Percentiles rank a stretch among this genome's conserved stretches.
These are phyloP conservation scores for Huntiella abstrusa DNA, from an alignment of 2,329 filamentous ascomycete genomes.

Conservation along the genomic window DNA sequence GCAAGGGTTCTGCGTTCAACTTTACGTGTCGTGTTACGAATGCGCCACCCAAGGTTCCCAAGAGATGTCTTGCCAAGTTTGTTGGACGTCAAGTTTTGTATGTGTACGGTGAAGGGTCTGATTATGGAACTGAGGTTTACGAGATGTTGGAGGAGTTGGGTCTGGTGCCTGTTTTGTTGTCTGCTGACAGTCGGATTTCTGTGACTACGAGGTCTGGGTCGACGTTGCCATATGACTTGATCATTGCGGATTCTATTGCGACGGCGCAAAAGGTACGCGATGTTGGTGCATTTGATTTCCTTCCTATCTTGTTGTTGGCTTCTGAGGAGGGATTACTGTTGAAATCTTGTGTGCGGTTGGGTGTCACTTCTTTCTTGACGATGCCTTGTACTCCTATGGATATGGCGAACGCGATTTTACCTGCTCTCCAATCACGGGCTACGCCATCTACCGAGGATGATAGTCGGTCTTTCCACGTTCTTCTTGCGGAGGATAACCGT, in stretches of 20 bases:
- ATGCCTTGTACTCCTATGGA: slow-evolving; percentile 89
- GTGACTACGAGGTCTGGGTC: slow-evolving; percentile 33
- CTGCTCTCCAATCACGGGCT: slow-evolving; percentile 79
- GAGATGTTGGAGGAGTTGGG: slow-evolving; percentile 62
- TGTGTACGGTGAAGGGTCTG: slow-evolving; percentile 76
- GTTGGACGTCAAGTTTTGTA: slow-evolving; percentile 83
- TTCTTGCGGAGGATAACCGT: slow-evolving; percentile 90
- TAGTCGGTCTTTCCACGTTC: slow-evolving; percentile 85
- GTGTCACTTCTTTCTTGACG: slow-evolving; percentile 98
- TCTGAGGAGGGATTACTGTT: slow-evolving; percentile 79
- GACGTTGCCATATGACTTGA: slow-evolving; percentile 70
- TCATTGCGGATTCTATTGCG: slow-evolving; percentile 85
- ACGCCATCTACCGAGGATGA: slow-evolving; percentile 85
- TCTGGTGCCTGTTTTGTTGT: slow-evolving; percentile 67
- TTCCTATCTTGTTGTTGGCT: slow-evolving; percentile 82
- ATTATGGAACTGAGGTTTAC: slow-evolving; percentile 56
- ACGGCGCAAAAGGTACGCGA: slow-evolving; percentile 71
- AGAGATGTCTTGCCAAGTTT: slow-evolving; percentile 75
- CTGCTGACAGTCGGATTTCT: slow-evolving; percentile 49
- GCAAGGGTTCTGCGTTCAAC: slow-evolving; percentile 83
- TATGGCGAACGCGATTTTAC: slow-evolving; percentile 87
- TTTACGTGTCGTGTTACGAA: slow-evolving; percentile 87
- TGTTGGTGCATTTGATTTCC: slow-evolving; percentile 92
- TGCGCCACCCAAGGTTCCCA: slow-evolving; percentile 56
- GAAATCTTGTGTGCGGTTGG: slow-evolving; percentile 82